Conservation (phyloP, 2,329 filamentous ascomycete species). For the Fusarium sublunatum region DNA sequence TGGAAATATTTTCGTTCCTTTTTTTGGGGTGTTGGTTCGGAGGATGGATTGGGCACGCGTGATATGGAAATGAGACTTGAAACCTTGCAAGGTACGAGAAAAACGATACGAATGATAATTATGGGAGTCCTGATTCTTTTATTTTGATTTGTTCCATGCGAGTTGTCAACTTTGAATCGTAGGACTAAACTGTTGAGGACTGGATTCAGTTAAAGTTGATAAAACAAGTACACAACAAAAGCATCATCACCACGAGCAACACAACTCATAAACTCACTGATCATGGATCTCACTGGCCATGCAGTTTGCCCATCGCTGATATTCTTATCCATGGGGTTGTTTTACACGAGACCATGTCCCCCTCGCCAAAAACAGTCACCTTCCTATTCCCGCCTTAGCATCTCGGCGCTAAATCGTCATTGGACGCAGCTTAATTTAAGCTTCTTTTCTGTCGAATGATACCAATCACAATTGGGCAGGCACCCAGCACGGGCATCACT, state of each 20-base stretch:
- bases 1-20: neutral
- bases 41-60: neutral
- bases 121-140: neutral
- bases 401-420: slow-evolving; percentile 24
- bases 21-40: neutral
- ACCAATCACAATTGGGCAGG: slow-evolving; percentile 11
- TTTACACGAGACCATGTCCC: slow-evolving; percentile 10
- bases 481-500: slow-evolving; percentile 1
- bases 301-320: neutral
- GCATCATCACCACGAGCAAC: neutral
- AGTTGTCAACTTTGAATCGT: neutral
- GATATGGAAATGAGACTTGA: slow-evolving; percentile 6
- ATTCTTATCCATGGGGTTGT: slow-evolving; percentile 8
- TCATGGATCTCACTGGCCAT: neutral
- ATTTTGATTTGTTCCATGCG: too few relatives aligned
- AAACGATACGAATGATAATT: neutral
- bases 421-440: slow-evolving; percentile 39
- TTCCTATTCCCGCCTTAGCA: slow-evolving; percentile 39
- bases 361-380: slow-evolving; percentile 26
- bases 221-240: neutral
- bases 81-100: slow-evolving; percentile 20
- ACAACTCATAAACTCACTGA: too few relatives aligned
- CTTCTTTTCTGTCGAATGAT: slow-evolving; percentile 27
- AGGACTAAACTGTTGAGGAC: neutral
- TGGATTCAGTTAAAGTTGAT: neutral